Conservation (phyloP, 768 basidiomycete species). For the Agaricus blazei region DNA sequence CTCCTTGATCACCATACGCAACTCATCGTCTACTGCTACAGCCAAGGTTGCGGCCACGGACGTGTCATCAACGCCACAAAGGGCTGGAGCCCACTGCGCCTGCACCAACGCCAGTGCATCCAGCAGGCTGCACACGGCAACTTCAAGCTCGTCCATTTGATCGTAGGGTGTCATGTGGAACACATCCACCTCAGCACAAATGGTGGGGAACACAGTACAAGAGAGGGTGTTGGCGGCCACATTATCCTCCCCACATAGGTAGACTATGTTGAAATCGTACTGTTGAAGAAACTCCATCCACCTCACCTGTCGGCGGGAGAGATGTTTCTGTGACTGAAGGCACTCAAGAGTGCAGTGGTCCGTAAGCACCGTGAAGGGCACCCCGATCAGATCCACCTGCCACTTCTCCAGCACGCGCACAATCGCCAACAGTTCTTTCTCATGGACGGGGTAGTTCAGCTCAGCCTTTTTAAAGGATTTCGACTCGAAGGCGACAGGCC, state of each 20-base stretch:
- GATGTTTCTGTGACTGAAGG: constrained; percentile 22
- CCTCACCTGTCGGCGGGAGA: constrained; percentile 22
- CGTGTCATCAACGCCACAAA: too few species aligned
- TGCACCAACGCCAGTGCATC: too few species aligned
- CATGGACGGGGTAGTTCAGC: constrained; percentile 29
- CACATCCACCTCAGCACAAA: too few species aligned
- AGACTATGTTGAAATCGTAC: too few species aligned
- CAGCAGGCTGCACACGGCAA: constrained; percentile 19
- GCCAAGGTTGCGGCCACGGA: background rate
- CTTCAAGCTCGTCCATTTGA: constrained; percentile 24
- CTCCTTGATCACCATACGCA: background rate
- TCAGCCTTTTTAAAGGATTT: constrained; percentile 18
- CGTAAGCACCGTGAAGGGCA: constrained; percentile 21
- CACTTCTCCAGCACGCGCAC: constrained; percentile 23
- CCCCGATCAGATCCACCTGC: constrained; percentile 15
- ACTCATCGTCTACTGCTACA: background rate
- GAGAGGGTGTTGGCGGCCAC: too few species aligned
- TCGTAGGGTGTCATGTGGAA: too few species aligned
- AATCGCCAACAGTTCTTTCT: constrained; percentile 32
- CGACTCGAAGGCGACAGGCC: constrained; percentile 27
- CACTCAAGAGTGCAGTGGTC: constrained; percentile 30
- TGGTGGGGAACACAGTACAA: too few species aligned
- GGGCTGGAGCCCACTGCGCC: too few species aligned
- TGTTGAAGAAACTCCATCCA: constrained; percentile 28
- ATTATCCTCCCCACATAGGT: too few species aligned